A percentile compares a stretch with the other conserved stretches of the same genome.
These are phyloP conservation scores for Diaporthe humulicola DNA, from an alignment of 2,329 filamentous ascomycete species.

Conservation along the genomic window DNA sequence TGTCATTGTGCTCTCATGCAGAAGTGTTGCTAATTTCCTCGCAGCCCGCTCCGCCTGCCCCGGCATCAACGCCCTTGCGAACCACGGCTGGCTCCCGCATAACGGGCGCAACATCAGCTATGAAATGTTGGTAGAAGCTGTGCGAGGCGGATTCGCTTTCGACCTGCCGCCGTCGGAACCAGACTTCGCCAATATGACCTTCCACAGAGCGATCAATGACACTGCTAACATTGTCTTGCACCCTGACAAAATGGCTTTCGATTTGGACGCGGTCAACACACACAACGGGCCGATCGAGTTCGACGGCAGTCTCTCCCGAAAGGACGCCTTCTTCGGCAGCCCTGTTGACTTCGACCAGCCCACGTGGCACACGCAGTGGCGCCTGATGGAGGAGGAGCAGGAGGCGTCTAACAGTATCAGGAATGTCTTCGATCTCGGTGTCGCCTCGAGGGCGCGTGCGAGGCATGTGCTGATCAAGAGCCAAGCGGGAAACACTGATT, in stretches of 20 bases:
- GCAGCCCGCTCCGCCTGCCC: constrained; percentile 32
- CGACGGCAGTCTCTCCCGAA: constrained; percentile 27
- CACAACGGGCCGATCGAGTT: constrained; percentile 27
- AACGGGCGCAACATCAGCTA: constrained; percentile 29
- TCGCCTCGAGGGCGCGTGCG: constrained; percentile 24
- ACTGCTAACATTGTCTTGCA: constrained; percentile 17
- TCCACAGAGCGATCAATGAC: constrained; percentile 20
- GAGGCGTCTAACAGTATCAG: not conserved
- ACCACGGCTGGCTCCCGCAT: constrained; percentile 30
- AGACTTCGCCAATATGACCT: not conserved
- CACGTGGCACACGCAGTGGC: constrained; percentile 26
- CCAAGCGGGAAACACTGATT: constrained; percentile 8
- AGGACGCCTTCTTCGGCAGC: constrained; percentile 31
- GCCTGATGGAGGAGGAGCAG: constrained; percentile 26
- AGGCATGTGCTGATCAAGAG: constrained; percentile 31
- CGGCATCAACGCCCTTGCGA: constrained; percentile 26
- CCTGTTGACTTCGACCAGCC: not conserved
- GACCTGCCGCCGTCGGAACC: not conserved
- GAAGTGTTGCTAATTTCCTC: not conserved
- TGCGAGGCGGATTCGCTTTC: constrained; percentile 18
- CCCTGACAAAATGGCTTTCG: not conserved
- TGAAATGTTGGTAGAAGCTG: constrained; percentile 17
- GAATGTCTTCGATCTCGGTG: not conserved
- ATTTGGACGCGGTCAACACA: constrained; percentile 20
- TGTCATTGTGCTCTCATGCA: not conserved